phyloP scores from a whole-genome alignment of 2,329 filamentous ascomycete species.

The Xylariaceae sp. region DNA sequence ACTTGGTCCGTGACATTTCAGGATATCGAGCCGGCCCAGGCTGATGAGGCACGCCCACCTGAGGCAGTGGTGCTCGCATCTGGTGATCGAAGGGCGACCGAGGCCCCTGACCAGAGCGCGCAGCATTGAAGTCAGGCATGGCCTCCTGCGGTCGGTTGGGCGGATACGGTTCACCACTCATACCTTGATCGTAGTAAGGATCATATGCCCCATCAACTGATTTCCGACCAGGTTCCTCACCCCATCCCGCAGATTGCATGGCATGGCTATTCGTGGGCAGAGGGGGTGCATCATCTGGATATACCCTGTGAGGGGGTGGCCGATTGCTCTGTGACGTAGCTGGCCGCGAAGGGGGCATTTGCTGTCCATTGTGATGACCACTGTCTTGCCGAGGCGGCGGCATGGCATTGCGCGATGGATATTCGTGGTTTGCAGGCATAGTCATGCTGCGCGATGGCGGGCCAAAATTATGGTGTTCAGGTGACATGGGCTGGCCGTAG shows the following conservation, averaged over 20 bases:
- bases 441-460: conserved; percentile 58
- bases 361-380: conserved; percentile 45
- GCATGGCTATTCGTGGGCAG: conserved; percentile 30
- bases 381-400: conserved; percentile 40
- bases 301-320: conserved; percentile 50
- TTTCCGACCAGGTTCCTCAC: conserved; percentile 33
- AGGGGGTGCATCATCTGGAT: conserved; percentile 43
- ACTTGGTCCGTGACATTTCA: conserved; percentile 58
- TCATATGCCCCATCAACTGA: conserved; percentile 53
- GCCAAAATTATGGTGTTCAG: conserved; percentile 42
- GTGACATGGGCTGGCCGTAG: conserved; percentile 36
- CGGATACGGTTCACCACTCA: conserved; percentile 33
- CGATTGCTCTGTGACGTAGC: conserved; percentile 52
- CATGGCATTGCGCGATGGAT: conserved; percentile 34
- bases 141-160: conserved; percentile 30
- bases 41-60: conserved; percentile 42
- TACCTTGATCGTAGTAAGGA: conserved; percentile 46
- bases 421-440: conserved; percentile 49
- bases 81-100: conserved; percentile 48
- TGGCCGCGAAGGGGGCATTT: conserved; percentile 48
- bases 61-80: conserved; percentile 36
- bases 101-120: conserved; percentile 27
- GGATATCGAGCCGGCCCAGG: conserved; percentile 48
- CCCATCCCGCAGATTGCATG: conserved; percentile 36
- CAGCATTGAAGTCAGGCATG: conserved; percentile 44